phyloP scores from a whole-genome alignment of 2,329 filamentous ascomycete species.

The Phialophora chinensis region DNA sequence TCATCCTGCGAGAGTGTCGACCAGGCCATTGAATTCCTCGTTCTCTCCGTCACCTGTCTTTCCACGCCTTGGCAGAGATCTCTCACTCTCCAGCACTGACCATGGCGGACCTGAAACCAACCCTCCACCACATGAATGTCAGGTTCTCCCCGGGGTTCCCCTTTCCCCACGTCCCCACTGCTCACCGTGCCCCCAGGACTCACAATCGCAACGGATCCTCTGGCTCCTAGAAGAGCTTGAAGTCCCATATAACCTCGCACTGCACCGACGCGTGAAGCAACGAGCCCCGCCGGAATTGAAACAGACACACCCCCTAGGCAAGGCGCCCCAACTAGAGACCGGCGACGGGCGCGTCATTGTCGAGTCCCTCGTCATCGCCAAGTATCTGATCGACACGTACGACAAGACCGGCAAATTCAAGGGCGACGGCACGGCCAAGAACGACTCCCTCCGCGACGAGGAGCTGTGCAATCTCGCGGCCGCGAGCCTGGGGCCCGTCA shows the following conservation, averaged over 20 bases:
- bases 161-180: background rate
- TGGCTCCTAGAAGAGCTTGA: conserved; percentile 86
- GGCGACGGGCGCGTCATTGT: conserved; percentile 41
- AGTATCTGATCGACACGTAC: conserved; percentile 45
- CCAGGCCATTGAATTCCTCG: background rate
- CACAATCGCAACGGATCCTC: conserved; percentile 79
- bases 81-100: background rate
- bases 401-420: conserved; percentile 42
- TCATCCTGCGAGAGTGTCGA: background rate
- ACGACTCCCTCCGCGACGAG: conserved; percentile 43
- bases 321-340: conserved; percentile 65
- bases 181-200: conserved; percentile 47
- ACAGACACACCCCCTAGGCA: conserved; percentile 81
- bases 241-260: conserved; percentile 77
- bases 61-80: too few species aligned
- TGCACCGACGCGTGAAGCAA: conserved; percentile 71
- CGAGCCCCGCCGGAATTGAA: conserved; percentile 72
- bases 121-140: conserved; percentile 38
- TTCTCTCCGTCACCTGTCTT: background rate
- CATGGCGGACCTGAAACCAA: conserved; percentile 34
- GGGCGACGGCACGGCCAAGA: conserved; percentile 26
- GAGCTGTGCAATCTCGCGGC: conserved; percentile 42
- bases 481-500: conserved; percentile 38
- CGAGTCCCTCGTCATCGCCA: conserved; percentile 43
- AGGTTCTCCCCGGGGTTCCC: background rate